phyloP scores from a whole-genome alignment of 805 yeast species.

The Phaffomyces opuntiae region DNA sequence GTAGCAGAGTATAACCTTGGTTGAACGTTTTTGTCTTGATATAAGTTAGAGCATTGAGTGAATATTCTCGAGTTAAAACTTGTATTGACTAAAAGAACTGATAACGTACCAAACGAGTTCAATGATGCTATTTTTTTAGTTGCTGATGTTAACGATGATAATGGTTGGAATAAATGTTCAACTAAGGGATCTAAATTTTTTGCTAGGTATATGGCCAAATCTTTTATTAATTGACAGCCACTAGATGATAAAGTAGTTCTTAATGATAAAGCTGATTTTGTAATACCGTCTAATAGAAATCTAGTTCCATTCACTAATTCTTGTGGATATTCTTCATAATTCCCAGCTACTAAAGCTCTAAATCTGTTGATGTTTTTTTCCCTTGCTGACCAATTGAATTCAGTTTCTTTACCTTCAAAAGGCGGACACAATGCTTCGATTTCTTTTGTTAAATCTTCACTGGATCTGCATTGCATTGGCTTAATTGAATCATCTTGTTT shows the following conservation, averaged over 20 bases:
- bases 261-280: conserved; percentile 62
- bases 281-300: conserved; percentile 48
- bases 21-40: conserved; percentile 62
- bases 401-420: conserved; percentile 78
- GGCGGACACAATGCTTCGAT: conserved; percentile 24
- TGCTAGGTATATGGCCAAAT: conserved; percentile 30
- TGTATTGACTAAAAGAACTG: conserved; percentile 50
- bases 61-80: conserved; percentile 46
- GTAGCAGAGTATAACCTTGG: conserved; percentile 64
- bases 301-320: conserved; percentile 29
- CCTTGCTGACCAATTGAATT: conserved; percentile 74
- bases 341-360: conserved; percentile 57
- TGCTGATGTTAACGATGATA: conserved; percentile 29
- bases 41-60: conserved; percentile 40
- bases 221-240: conserved; percentile 74
- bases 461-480: conserved; percentile 8
- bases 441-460: conserved; percentile 21
- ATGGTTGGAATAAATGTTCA: conserved; percentile 27
- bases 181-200: conserved; percentile 25
- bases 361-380: conserved; percentile 54
- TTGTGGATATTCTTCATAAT: conserved; percentile 34
- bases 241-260: conserved; percentile 77
- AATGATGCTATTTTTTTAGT: conserved; percentile 30
- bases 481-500: conserved; percentile 15
- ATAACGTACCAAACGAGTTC: conserved; percentile 30